Evolutionary conservation across 345 rosid genomes (phyloP).

Genomic region (Corchorus capsularis): DNA sequence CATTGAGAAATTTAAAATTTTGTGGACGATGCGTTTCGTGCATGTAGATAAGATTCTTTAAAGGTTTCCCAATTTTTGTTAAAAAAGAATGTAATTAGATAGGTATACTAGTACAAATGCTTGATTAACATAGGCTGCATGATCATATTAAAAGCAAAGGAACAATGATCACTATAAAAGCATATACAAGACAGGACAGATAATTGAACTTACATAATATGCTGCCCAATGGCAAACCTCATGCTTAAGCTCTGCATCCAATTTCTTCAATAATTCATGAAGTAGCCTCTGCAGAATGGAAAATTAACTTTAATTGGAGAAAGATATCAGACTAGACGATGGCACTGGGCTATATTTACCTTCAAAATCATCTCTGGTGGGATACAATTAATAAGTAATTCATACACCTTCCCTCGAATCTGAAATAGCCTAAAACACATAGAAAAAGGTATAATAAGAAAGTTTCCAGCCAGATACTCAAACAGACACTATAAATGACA

Average conservation of each 20-base stretch:
- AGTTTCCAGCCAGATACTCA: neutral
- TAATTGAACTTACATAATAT: slow-evolving; percentile 66
- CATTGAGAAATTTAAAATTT: neutral
- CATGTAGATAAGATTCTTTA: neutral
- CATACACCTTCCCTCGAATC: slow-evolving; percentile 91
- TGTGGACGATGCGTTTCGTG: neutral
- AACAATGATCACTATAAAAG: slow-evolving; percentile 8
- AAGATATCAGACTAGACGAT: slow-evolving; percentile 1
- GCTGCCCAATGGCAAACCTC: slow-evolving; percentile 98
- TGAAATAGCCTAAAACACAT: slow-evolving; percentile 66
- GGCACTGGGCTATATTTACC: slow-evolving; percentile 38
- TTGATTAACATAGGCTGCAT: neutral
- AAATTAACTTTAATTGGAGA: slow-evolving; percentile 17
- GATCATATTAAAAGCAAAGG: neutral
- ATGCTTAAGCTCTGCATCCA: slow-evolving; percentile 90
- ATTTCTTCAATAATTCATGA: slow-evolving; percentile 77
- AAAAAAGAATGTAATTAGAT: neutral
- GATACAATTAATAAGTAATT: slow-evolving; percentile 80
- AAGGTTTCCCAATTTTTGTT: neutral
- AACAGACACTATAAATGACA: neutral
- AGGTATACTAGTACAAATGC: neutral
- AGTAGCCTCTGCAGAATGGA: slow-evolving; percentile 61
- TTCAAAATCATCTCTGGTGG: slow-evolving; percentile 87
- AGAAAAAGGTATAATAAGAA: slow-evolving; percentile 23
- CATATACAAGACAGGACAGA: neutral